Conservation (phyloP, 805 yeast genomes). For the Myxozyma monticola region DNA sequence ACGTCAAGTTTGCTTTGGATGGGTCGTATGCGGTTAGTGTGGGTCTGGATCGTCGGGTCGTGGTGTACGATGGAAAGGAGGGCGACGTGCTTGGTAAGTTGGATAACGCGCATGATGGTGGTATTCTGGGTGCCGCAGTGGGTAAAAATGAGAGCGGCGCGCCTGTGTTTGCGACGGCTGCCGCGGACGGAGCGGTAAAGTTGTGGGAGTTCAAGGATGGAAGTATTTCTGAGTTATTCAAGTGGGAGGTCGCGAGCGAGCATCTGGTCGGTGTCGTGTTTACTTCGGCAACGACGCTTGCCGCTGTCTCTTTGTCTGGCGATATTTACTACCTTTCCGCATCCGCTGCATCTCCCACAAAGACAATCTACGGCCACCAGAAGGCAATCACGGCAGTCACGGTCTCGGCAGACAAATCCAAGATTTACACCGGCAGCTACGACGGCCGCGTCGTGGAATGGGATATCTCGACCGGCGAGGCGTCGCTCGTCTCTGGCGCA, state of each 20-base stretch:
- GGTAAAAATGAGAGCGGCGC: conserved; percentile 52
- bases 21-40: conserved; percentile 75
- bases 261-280: conserved; percentile 82
- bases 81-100: conserved; percentile 66
- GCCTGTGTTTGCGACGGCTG: conserved; percentile 67
- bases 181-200: conserved; percentile 79
- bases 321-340: conserved; percentile 53
- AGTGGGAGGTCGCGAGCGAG: conserved; percentile 52
- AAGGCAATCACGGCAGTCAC: conserved; percentile 67
- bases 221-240: conserved; percentile 41
- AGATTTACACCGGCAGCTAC: conserved; percentile 63
- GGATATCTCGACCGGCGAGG: conserved; percentile 46
- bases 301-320: conserved; percentile 73
- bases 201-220: conserved; percentile 56
- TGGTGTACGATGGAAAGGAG: conserved; percentile 79
- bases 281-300: conserved; percentile 49
- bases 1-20: conserved; percentile 77
- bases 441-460: conserved; percentile 76
- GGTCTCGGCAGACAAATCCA: conserved; percentile 18
- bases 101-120: conserved; percentile 60
- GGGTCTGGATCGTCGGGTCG: conserved; percentile 79
- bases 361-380: conserved; percentile 73
- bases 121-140: conserved; percentile 71
- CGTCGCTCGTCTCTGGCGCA: conserved; percentile 42
- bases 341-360: conserved; percentile 39